These are phyloP conservation scores for Arthrobotrys musiformis DNA, from an alignment of 2,329 filamentous ascomycete genomes.

Conservation along the genomic window DNA sequence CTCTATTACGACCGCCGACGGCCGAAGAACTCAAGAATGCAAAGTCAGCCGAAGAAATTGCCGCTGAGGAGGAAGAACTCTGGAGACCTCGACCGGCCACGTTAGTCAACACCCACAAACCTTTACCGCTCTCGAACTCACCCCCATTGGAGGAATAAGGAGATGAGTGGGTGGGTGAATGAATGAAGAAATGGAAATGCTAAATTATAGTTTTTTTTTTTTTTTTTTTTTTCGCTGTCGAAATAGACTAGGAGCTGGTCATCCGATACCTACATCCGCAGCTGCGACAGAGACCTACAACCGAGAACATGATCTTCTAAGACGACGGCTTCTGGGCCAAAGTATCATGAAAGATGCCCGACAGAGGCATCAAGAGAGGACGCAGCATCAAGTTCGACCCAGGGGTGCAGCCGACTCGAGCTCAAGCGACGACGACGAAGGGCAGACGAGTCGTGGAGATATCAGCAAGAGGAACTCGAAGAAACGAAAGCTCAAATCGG, in stretches of 20 bases:
- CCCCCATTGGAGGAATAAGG: too few relatives aligned
- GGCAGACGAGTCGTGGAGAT: conserved; percentile 7
- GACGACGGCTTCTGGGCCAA: conserved; percentile 64
- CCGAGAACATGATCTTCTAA: conserved; percentile 64
- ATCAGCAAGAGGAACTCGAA: conserved; percentile 18
- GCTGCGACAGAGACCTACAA: conserved; percentile 63
- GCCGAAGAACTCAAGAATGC: conserved; percentile 58
- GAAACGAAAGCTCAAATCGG: background rate
- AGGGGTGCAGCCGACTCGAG: background rate
- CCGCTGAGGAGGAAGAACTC: conserved; percentile 68
- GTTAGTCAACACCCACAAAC: conserved; percentile 62
- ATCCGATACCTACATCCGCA: conserved; percentile 63
- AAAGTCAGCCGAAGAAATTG: conserved; percentile 64
- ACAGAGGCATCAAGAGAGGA: conserved; percentile 44
- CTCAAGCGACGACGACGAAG: conserved; percentile 23
- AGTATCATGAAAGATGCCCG: conserved; percentile 36
- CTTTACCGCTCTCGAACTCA: background rate
- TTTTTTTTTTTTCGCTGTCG: too few relatives aligned
- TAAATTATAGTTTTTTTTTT: background rate
- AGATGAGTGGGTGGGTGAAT: too few relatives aligned
- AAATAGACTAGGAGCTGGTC: conserved; percentile 66
- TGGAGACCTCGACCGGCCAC: conserved; percentile 68
- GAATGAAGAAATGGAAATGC: too few relatives aligned
- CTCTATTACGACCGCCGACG: conserved; percentile 68
- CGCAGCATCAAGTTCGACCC: background rate